Evolutionary conservation across 306 rosid species (phyloP).

Genomic region (Castanea crenata): DNA sequence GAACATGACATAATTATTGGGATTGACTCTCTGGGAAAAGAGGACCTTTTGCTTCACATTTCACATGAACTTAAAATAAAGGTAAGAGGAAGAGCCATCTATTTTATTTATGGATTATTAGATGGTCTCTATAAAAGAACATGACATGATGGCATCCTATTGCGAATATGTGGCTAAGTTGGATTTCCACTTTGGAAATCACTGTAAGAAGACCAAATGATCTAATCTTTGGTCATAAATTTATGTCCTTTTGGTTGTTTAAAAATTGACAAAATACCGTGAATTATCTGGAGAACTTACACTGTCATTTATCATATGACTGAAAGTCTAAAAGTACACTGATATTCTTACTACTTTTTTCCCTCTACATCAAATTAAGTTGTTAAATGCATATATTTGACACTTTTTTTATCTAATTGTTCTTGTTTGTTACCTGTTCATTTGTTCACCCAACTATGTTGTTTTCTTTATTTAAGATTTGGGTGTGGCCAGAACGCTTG

Average conservation of each 20-base stretch:
- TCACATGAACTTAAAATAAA: slow-evolving; percentile 50
- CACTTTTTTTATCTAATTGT: background rate
- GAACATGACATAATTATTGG: slow-evolving; percentile 67
- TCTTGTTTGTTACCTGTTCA: slow-evolving; percentile 1
- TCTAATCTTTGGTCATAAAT: background rate
- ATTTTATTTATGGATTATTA: background rate
- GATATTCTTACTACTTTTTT: background rate
- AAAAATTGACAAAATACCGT: background rate
- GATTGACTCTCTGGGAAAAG: slow-evolving; percentile 66
- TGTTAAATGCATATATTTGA: background rate
- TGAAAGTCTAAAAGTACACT: background rate
- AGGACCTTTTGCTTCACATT: slow-evolving; percentile 64
- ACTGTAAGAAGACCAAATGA: background rate
- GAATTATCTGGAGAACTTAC: background rate
- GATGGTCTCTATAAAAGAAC: background rate
- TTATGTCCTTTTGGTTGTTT: background rate
- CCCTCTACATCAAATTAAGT: background rate
- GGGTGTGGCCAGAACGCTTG: slow-evolving; percentile 85
- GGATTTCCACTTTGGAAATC: background rate
- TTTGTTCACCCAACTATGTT: slow-evolving; percentile 21
- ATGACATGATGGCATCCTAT: background rate
- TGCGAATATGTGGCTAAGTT: background rate
- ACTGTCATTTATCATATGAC: background rate
- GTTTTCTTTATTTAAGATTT: slow-evolving; percentile 46
- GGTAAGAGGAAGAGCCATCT: slow-evolving; percentile 25